A percentile compares a stretch with the other conserved stretches of the same genome.
Conservation (phyloP, 176 grass and related monocot genomes). For the Cenchrus purpureus region DNA sequence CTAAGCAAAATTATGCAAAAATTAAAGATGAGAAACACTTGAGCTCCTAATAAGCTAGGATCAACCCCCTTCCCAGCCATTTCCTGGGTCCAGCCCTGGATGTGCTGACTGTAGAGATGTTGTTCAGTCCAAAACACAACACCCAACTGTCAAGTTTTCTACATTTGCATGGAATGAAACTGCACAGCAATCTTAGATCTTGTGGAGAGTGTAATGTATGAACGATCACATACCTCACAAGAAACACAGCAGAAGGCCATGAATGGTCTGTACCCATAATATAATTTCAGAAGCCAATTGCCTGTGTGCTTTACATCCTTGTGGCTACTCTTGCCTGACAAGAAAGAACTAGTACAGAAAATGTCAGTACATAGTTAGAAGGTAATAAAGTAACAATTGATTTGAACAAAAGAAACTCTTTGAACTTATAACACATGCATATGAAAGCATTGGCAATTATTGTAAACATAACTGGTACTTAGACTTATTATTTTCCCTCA, state of each 20-base stretch:
- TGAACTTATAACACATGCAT: background rate
- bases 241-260: constrained; percentile 97
- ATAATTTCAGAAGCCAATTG: constrained; percentile 91
- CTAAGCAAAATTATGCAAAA: too few species aligned
- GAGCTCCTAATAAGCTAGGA: too few species aligned
- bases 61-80: too few species aligned
- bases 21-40: too few species aligned
- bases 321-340: constrained; percentile 95
- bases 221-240: constrained; percentile 68
- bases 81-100: background rate
- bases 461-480: background rate
- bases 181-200: background rate
- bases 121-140: background rate
- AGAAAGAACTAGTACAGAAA: constrained; percentile 75
- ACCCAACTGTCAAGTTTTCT: background rate
- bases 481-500: constrained; percentile 13
- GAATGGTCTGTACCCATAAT: constrained; percentile 83
- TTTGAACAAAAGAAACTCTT: constrained; percentile 9
- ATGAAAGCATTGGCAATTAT: background rate
- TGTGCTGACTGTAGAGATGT: background rate
- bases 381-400: background rate
- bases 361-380: constrained; percentile 30
- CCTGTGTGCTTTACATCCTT: constrained; percentile 92
- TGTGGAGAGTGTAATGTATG: background rate
- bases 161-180: background rate